Evolutionary conservation across 306 rosid species (phyloP).

Genomic region (Cicer pinnatifidum): DNA sequence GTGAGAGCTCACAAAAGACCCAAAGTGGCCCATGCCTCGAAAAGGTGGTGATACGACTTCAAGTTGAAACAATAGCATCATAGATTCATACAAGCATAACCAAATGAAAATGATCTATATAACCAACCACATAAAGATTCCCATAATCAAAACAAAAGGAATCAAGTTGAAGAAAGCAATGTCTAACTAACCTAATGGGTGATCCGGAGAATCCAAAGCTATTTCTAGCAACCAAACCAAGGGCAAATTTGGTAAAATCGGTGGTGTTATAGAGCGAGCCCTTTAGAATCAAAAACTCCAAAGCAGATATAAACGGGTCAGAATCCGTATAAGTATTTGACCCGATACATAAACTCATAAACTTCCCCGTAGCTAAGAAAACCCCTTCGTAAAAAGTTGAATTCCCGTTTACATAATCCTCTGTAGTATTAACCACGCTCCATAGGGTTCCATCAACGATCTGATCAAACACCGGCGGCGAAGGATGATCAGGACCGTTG

Average conservation of each 20-base stretch:
- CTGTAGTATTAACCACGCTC: slow-evolving; percentile 78
- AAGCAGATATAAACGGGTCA: slow-evolving; percentile 85
- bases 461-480: slow-evolving; percentile 89
- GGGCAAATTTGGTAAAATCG: slow-evolving; percentile 54
- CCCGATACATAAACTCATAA: slow-evolving; percentile 74
- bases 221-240: slow-evolving; percentile 63
- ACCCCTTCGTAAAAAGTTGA: slow-evolving; percentile 71
- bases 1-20: no score
- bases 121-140: neutral
- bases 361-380: slow-evolving; percentile 65
- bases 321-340: slow-evolving; percentile 70
- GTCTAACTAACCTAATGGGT: slow-evolving; percentile 58
- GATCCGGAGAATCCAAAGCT: slow-evolving; percentile 75
- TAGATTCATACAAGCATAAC: neutral
- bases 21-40: no score
- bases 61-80: no score
- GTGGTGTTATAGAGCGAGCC: slow-evolving; percentile 76
- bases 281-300: slow-evolving; percentile 66
- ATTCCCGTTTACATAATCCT: slow-evolving; percentile 52
- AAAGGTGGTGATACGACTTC: no score
- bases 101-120: neutral
- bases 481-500: slow-evolving; percentile 52
- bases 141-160: neutral
- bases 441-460: slow-evolving; percentile 86
- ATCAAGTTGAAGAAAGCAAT: slow-evolving; percentile 11